phyloP scores from a whole-genome alignment of 768 basidiomycete genomes.

The Termitomyces sp. region DNA sequence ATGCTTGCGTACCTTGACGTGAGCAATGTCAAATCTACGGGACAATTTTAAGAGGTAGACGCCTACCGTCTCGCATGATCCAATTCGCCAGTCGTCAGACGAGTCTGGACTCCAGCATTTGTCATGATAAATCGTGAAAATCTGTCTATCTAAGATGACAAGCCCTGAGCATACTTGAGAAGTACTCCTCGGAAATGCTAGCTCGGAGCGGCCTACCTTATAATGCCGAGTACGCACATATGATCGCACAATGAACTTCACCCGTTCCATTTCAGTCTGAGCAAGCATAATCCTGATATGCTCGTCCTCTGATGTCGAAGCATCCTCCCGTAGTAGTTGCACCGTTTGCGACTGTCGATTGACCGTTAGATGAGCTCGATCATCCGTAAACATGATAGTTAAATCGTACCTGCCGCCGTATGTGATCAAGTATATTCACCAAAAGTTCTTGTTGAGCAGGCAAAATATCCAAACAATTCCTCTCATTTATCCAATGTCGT shows the following conservation, averaged over 20 bases:
- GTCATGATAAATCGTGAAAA: slow-evolving; percentile 75
- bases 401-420: slow-evolving; percentile 54
- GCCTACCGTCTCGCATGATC: slow-evolving; percentile 70
- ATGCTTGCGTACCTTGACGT: slow-evolving; percentile 62
- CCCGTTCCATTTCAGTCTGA: slow-evolving; percentile 90
- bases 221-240: slow-evolving; percentile 82
- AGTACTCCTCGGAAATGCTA: slow-evolving; percentile 1
- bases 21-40: background rate
- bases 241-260: slow-evolving; percentile 87
- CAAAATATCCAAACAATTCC: slow-evolving; percentile 75
- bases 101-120: slow-evolving; percentile 66
- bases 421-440: slow-evolving; percentile 62
- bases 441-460: slow-evolving; percentile 68
- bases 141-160: slow-evolving; percentile 74
- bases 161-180: slow-evolving; percentile 18
- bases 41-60: background rate
- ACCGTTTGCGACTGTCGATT: slow-evolving; percentile 65
- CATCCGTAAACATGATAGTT: background rate
- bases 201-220: slow-evolving; percentile 51
- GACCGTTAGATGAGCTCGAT: background rate
- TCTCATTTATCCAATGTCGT: slow-evolving; percentile 83
- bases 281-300: slow-evolving; percentile 91
- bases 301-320: slow-evolving; percentile 84
- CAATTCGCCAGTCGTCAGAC: slow-evolving; percentile 78
- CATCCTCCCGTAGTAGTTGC: slow-evolving; percentile 70